Conservation (phyloP, 805 yeast genomes). For the Ogataea ganodermae region DNA sequence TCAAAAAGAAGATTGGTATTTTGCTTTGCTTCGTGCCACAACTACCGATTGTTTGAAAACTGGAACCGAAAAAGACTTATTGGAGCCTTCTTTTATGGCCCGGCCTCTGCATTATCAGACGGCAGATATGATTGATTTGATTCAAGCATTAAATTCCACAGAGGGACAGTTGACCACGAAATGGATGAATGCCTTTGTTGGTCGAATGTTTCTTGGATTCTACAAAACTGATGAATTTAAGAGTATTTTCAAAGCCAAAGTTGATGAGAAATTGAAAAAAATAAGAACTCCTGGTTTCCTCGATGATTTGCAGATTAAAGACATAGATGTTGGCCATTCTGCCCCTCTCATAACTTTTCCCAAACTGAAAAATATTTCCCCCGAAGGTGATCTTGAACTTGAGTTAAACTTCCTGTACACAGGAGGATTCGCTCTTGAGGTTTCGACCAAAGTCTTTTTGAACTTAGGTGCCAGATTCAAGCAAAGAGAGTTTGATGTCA, state of each 20-base stretch:
- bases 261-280: constrained; percentile 72
- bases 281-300: constrained; percentile 86
- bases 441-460: constrained; percentile 78
- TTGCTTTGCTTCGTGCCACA: constrained; percentile 77
- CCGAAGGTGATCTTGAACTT: constrained; percentile 75
- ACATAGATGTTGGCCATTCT: constrained; percentile 72
- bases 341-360: constrained; percentile 84
- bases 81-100: constrained; percentile 69
- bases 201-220: constrained; percentile 75
- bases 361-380: constrained; percentile 62
- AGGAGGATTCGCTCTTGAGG: constrained; percentile 75
- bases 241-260: constrained; percentile 53
- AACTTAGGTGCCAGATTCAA: constrained; percentile 75
- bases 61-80: constrained; percentile 28
- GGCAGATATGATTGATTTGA: constrained; percentile 67
- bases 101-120: constrained; percentile 72
- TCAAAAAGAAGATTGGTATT: constrained; percentile 93
- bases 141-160: constrained; percentile 75
- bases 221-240: constrained; percentile 72
- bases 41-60: constrained; percentile 40
- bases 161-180: constrained; percentile 81
- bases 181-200: constrained; percentile 89
- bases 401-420: constrained; percentile 64
- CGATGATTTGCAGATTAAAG: constrained; percentile 75
- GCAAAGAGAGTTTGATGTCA: constrained; percentile 70